Base-by-base conservation (phyloP, 148 eudicot species). In the Spergularia bocconei region DNA sequence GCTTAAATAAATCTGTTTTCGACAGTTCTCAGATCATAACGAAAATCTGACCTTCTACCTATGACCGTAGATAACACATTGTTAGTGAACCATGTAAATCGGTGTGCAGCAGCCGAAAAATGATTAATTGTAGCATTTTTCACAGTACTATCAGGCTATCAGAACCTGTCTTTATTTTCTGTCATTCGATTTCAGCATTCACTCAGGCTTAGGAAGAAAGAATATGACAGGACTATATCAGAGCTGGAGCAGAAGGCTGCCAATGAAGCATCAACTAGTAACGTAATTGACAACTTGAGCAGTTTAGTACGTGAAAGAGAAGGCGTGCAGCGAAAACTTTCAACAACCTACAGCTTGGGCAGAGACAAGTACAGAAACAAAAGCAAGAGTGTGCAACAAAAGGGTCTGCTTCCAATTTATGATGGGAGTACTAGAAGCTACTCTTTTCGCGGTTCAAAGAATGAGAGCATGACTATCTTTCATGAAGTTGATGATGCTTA, bases 291-390 rank as follows among this genome's bases (percentile, higher is more conserved):
- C 20, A 88, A 81, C 62, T 55, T 92, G 60, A 81, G 88, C 33
- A 81, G 79, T 72, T 76, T 91, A 73, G 90, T 95, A 39, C 80
- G 58, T 68, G 86, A 85, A 83, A 90, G 90, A 68, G 88, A 89
- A 82, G 87, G 81, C 44, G 56, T 95, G 62, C 77, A 87, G 78
- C 88, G 87, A 73, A 95, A 92, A 83, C 97, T 95, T 67, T 91
- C 93, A 1, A 90, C 98, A 38, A 85, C 90, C 9, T 95, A 95
- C 75, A 95, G 98, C 80, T 81, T 95, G 73, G 93, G 93, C 59
- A 85, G 90, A 68, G 98, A 95, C 73, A 81, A 61, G 64, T 75
- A 59, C 66, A 64, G 72, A 9, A 44, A 5, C 57, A 80, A 67
- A 60, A 77, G 53, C 70, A 70, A 71, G 55, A 74, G 53, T 47